A percentile compares a stretch with the other conserved stretches of the same genome.
Conservation (phyloP, 495 filamentous ascomycete genomes). For the Penicilliopsis zonata region DNA sequence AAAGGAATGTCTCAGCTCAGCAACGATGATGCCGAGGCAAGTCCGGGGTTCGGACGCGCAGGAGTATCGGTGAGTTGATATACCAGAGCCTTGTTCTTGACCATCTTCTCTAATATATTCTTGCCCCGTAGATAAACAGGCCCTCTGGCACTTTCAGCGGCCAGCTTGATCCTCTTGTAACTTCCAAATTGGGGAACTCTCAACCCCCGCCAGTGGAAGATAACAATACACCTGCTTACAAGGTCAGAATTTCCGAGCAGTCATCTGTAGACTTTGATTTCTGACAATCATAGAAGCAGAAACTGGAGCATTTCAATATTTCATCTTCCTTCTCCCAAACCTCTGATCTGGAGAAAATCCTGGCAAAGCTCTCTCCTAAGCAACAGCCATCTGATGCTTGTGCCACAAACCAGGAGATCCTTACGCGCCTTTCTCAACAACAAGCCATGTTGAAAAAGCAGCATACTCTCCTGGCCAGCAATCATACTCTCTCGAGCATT, state of each 20-base stretch:
- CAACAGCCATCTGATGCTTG: conserved; percentile 9
- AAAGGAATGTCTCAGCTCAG: too few relatives aligned
- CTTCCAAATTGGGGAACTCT: conserved; percentile 28
- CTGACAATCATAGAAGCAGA: conserved; percentile 43
- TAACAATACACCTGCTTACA: conserved; percentile 15
- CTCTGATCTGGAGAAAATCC: conserved; percentile 27
- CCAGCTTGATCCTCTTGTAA: conserved; percentile 20
- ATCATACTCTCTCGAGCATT: conserved; percentile 11
- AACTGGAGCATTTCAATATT: conserved; percentile 27
- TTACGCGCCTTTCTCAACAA: conserved; percentile 59
- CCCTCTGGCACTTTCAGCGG: conserved; percentile 15
- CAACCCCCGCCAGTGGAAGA: conserved; percentile 11
- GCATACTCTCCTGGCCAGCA: conserved; percentile 30
- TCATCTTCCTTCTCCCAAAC: conserved; percentile 11
- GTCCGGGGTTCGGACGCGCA: conserved; percentile 13
- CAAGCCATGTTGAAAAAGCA: conserved; percentile 44
- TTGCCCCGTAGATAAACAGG: conserved; percentile 13
- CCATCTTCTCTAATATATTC: not conserved
- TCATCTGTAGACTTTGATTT: not conserved
- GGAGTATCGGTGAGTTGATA: conserved; percentile 15
- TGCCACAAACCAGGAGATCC: conserved; percentile 11
- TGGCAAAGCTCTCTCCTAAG: conserved; percentile 23
- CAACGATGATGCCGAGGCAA: conserved; percentile 6
- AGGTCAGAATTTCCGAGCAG: conserved; percentile 17
- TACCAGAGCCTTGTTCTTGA: not conserved